Evolutionary conservation across 805 yeast genomes (phyloP).

Genomic region (Candida arabinofermentans): DNA sequence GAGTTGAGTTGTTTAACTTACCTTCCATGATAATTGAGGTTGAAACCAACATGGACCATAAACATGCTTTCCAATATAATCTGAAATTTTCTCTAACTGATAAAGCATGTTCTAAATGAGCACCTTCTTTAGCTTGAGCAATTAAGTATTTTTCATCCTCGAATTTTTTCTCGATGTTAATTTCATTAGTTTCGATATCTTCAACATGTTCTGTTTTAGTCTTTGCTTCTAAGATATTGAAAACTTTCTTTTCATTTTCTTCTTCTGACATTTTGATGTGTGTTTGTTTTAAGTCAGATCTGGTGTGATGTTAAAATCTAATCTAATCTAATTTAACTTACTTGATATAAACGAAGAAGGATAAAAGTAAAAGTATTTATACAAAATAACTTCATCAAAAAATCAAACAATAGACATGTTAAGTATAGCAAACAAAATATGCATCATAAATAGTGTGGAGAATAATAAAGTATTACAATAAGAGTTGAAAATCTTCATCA

Average conservation of each 20-base stretch:
- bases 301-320: too few relatives aligned
- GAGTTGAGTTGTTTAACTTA: too few relatives aligned
- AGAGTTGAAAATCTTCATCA: too few relatives aligned
- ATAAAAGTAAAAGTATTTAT: too few relatives aligned
- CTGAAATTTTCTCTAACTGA: conserved; percentile 29
- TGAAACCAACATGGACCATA: conserved; percentile 38
- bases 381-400: too few relatives aligned
- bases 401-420: too few relatives aligned
- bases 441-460: too few relatives aligned
- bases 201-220: neutral
- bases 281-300: neutral
- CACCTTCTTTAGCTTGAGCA: conserved; percentile 4
- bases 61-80: conserved; percentile 35
- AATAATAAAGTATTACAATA: too few relatives aligned
- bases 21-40: conserved; percentile 35
- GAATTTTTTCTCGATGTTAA: neutral
- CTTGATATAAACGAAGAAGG: too few relatives aligned
- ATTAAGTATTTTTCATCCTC: conserved; percentile 5
- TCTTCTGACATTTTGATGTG: too few relatives aligned
- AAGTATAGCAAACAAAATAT: too few relatives aligned
- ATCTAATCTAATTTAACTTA: too few relatives aligned
- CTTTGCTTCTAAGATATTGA: neutral
- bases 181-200: conserved; percentile 2
- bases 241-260: neutral
- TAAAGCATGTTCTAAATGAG: conserved; percentile 1